Evolutionary conservation across 2,329 filamentous ascomycete genomes (phyloP), one percentile per base, ranked within the genome.

Genomic region (Trichoderma atrobrunneum): DNA sequence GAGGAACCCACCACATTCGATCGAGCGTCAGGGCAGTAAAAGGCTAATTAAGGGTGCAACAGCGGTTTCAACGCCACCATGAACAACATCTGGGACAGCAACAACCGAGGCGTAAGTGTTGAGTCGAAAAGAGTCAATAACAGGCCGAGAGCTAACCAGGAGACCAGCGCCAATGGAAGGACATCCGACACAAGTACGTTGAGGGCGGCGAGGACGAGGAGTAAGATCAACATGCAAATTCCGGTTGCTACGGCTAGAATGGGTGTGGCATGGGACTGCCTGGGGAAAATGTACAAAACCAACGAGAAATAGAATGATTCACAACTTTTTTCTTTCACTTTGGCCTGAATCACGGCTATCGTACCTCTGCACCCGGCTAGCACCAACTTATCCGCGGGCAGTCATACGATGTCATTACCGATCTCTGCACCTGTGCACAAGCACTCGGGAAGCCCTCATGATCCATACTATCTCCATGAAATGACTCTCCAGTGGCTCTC

Each of bases 121-220:
- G 62, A 8, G 7, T 16, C 21, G 51, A 21, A 24, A 24, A 16
- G 48, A 21, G 5, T 5, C 18, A 57, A 56, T 11, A 11, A 34
- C 8, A 11, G 24, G 63, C 61, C 34, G 51, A 65, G 64, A 76
- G 75, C 80, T 82, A 77, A 82, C 75, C 11, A 32, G 56, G 34
- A 54, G 67, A 64, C 34, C 76, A 98, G 95, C 94, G 95, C 80
- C 95, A 98, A 97, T 98, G 96, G 96, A 98, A 98, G 89, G 96
- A 99, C 83, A 98, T 99, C 87, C 95, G 97, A 86, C 86, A 91
- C 83, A 91, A 89, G 84, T 99, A 97, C 84, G 83, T 97, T 79
- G 85, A 93, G 84, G 87, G 87, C 73, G 89, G 86, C 71, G 91
- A 92, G 75, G 90, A 90, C 76, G 89, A 91, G 75, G 90, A 91